Base-by-base conservation (phyloP, 441 rosid species). In the Bruguiera hainesii region DNA sequence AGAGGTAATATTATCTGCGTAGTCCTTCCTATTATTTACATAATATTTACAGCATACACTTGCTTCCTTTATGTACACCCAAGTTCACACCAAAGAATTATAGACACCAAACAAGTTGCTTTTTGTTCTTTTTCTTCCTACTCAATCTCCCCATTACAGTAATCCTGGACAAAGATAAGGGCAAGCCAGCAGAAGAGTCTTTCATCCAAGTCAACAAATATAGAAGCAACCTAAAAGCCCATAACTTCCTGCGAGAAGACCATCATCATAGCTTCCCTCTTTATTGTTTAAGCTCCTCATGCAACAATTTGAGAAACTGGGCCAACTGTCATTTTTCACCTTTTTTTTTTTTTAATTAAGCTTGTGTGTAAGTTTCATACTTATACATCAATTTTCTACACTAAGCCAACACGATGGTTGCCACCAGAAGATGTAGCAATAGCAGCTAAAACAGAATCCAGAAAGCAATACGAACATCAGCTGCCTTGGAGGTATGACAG, bases 401-500 rank as follows among this genome's bases (percentile, higher is more conserved):
- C 58, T 58, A 65, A 60, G 37, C 64, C 65, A 70, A 16, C 2
- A 70, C 61, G 66, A 56, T 39, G 48, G 46, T 64, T 64, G 64
- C 61, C 65, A 70, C 68, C 48, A 26, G 64, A 67, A 53, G 66
- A 75, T 23, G 33, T 60, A 39, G 42, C 69, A 63, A 16, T 48
- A 16, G 35, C 69, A 19, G 25, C 51, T 13, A 42, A 35, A 64
- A 69, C 50, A 35, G 60, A 30, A 26, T 25, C 30, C 18, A 60
- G 49, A 66, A 35, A 31, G 72, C 10, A 11, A 49, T 25, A 52
- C 6, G 28, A 52, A 23, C 15, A 64, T 82, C 80, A 79, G 71
- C 64, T 64, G 75, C 67, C 78, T 77, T 79, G 87, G 58, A 87
- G 77, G 33, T 82, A 74, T 59, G 86, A 78, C 18, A 87, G 90